Evolutionary conservation across 2,329 filamentous ascomycete genomes (phyloP).

Genomic region (Sordariomycetes sp.): DNA sequence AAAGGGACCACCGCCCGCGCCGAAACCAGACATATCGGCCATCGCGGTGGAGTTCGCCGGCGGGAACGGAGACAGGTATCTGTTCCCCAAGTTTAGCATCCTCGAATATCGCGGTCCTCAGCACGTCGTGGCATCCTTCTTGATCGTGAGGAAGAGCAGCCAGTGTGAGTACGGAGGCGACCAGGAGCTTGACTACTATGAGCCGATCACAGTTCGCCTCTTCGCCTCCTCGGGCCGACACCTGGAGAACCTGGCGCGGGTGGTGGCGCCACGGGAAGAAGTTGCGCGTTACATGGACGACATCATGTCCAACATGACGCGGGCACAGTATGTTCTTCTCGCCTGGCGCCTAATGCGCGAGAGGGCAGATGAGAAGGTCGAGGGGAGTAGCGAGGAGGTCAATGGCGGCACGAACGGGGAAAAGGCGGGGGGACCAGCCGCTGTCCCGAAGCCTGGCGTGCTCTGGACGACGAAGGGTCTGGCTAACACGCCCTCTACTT

Average conservation of each 20-base stretch:
- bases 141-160: constrained; percentile 62
- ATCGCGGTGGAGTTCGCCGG: constrained; percentile 56
- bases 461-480: constrained; percentile 17
- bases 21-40: constrained; percentile 49
- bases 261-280: constrained; percentile 50
- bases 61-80: constrained; percentile 58
- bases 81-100: constrained; percentile 69
- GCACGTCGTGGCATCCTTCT: constrained; percentile 59
- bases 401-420: constrained; percentile 16
- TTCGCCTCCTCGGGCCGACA: constrained; percentile 38
- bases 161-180: constrained; percentile 52
- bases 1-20: constrained; percentile 39
- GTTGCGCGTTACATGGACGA: constrained; percentile 57
- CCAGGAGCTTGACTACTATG: constrained; percentile 57
- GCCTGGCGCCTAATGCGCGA: constrained; percentile 50
- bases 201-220: constrained; percentile 55
- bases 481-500: constrained; percentile 4
- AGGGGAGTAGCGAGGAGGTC: constrained; percentile 14
- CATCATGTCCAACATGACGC: constrained; percentile 55
- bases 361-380: constrained; percentile 16
- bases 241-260: constrained; percentile 45
- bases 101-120: constrained; percentile 52
- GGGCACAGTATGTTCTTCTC: constrained; percentile 52
- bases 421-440: constrained; percentile 14
- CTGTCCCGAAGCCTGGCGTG: constrained; percentile 13